Percentiles rank a stretch among this genome's conserved stretches.
Conservation (phyloP, 495 filamentous ascomycete species). For the Podospora australis region DNA sequence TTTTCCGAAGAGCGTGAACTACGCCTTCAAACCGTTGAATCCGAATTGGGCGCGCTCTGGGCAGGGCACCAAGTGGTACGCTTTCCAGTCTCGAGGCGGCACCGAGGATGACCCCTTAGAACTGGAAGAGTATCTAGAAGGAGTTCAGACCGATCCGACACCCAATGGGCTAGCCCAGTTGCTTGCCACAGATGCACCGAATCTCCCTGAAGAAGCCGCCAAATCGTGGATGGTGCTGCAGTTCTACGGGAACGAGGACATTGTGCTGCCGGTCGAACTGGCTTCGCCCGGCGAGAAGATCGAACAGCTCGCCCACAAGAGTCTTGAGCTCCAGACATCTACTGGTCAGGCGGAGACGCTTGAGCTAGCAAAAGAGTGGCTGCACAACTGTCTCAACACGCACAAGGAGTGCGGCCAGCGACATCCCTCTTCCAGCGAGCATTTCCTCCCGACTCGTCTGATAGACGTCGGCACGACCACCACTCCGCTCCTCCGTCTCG, state of each 20-base stretch:
- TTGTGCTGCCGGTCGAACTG: not conserved
- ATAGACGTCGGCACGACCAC: not conserved
- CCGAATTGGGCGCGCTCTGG: not conserved
- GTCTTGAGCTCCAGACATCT: not conserved
- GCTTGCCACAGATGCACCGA: not conserved
- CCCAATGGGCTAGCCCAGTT: not conserved
- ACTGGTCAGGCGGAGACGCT: not conserved
- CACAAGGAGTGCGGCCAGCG: not conserved
- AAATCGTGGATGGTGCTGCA: not conserved
- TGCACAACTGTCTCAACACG: not conserved
- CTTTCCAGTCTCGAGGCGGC: not conserved
- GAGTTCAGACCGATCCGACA: not conserved
- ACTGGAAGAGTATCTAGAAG: not conserved
- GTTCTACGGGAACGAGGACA: not conserved
- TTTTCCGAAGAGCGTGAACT: not conserved
- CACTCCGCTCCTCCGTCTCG: not conserved
- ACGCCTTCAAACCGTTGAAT: slow-evolving; percentile 1
- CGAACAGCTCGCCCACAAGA: not conserved
- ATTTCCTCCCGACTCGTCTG: not conserved
- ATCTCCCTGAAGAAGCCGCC: not conserved
- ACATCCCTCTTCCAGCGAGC: not conserved
- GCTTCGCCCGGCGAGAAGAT: not conserved
- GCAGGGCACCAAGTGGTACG: not conserved
- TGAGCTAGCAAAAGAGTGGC: not conserved
- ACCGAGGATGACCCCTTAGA: not conserved